Base-by-base conservation (phyloP, 1,284 basidiomycete species). In the Heterobasidion annosum region DNA sequence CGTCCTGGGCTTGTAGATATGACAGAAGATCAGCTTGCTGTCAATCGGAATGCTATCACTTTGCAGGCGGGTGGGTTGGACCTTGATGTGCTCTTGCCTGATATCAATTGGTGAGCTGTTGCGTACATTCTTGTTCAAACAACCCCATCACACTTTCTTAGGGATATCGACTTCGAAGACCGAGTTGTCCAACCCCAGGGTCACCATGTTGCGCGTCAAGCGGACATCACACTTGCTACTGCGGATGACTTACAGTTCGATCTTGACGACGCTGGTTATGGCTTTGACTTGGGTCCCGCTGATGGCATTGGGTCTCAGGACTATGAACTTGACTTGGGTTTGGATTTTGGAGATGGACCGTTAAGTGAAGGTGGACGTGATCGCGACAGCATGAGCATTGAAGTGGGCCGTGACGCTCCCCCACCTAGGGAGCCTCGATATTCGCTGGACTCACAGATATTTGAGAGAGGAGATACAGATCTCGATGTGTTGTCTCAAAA, bases 1-100 rank as follows among this genome's bases (percentile, higher is more conserved):
- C 87, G 93, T 57, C 91, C 93, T 16, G 93, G 93, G 58, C 73
- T 93, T 8, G 93, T 96, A 53, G 94, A 98, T 71, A 85, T 98
- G 81, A 92, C 93, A 15, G 91, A 93, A 64, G 93, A 97, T 61
- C 93, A 97, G 70, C 78, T 96, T 4, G 83, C 84, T 16, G 90
- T 92, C 37, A 88, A 88, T 66, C 84, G 87, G 62, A 92, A 91
- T 59, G 83, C 91, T 25, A 93, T 95, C 67, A 94, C 92, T 1
- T 76, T 94, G 8, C 88, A 88, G 60, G 79, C 81, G 3, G 82
- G 80, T 57, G 82, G 78, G 46, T 73, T 91, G 32, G 88, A 91
- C 61, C 72, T 91, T 48, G 88, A 93, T 64, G 73, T 91, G 15
- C 72, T 91, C n/a, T 72, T 93, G 32, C 89, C 90, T 1, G 89